A percentile compares a stretch with the other conserved stretches of the same genome.
These are phyloP conservation scores for Macrolepiota dolichaula DNA, from an alignment of 768 basidiomycete genomes.

Conservation along the genomic window DNA sequence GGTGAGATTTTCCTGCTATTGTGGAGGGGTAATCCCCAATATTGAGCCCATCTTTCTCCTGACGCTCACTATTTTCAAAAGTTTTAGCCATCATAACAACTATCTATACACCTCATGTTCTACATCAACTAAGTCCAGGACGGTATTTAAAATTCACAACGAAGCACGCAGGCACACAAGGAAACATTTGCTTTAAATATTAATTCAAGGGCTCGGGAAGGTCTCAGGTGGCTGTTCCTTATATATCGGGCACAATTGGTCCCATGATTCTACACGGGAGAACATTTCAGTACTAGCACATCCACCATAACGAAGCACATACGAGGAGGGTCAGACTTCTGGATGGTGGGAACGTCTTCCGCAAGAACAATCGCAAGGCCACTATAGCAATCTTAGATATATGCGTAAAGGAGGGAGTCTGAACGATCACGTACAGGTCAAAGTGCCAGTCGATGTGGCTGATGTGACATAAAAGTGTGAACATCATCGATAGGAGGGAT, in stretches of 20 bases:
- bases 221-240: slow-evolving; percentile 16
- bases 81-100: too few species aligned
- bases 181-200: not conserved
- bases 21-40: too few species aligned
- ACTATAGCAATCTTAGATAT: slow-evolving; percentile 16
- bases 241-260: slow-evolving; percentile 26
- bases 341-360: slow-evolving; percentile 24
- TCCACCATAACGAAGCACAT: not conserved
- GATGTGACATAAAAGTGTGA: slow-evolving; percentile 1
- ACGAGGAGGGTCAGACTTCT: slow-evolving; percentile 17
- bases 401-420: slow-evolving; percentile 30
- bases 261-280: slow-evolving; percentile 20
- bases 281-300: not conserved
- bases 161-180: not conserved
- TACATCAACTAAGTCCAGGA: too few species aligned
- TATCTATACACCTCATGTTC: too few species aligned
- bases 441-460: slow-evolving; percentile 37
- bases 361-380: slow-evolving; percentile 37
- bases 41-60: too few species aligned
- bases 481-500: slow-evolving; percentile 23
- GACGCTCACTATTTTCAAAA: too few species aligned
- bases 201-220: not conserved
- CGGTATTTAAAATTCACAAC: not conserved
- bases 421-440: slow-evolving; percentile 24
- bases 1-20: too few species aligned